Evolutionary conservation across 2,329 filamentous ascomycete genomes (phyloP), one percentile per base, ranked within the genome.

Genomic region (Aspergillus ruber): DNA sequence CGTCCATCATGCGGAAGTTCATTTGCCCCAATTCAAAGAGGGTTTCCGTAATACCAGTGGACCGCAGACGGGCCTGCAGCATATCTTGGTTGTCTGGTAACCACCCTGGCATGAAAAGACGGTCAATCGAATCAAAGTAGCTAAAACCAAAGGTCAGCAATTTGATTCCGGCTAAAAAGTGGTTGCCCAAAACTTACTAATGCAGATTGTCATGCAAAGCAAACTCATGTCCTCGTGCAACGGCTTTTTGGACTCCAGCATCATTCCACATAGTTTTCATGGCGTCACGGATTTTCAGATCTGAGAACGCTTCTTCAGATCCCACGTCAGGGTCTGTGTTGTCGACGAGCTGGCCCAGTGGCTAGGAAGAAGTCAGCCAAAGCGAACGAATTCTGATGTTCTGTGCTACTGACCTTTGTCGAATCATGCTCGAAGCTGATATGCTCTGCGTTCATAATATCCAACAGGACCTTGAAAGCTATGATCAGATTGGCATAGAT

Each of bases 1-100:
- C 90, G 62, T 95, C 90, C 69, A 95, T 95, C 90, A 97, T 96
- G 61, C 90, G 86, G 72, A 96, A 96, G 54, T 90, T 95, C 60
- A 96, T 80, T 62, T 91, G 85, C 51, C 90, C 90, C 12, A 95
- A 79, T 67, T 95, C 89, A 68, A 97, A 97, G 53, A 91, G 81
- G 2, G 90, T 95, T 70, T 97, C 91, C 44, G 88, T 96, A 60
- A 97, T 97, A 59, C 91, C 91, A 2, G 93, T 97, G 15, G 91
- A 97, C 60, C 90, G 81, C 68, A 97, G 72, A 66, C 91, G 82
- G 45, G 90, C 93, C 58, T 91, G 88, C 45, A 97, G 79, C 58
- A 97, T 86, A 72, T 97, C 91, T 71, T 97, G 91, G 67, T 97
- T 90, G 63, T 86, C 88, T 13, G 93, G 93, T 17, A 95, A 76